Evolutionary conservation across 2,329 filamentous ascomycete genomes (phyloP), one percentile per base, ranked within the genome.

Genomic region (Cordyceps tenuipes): DNA sequence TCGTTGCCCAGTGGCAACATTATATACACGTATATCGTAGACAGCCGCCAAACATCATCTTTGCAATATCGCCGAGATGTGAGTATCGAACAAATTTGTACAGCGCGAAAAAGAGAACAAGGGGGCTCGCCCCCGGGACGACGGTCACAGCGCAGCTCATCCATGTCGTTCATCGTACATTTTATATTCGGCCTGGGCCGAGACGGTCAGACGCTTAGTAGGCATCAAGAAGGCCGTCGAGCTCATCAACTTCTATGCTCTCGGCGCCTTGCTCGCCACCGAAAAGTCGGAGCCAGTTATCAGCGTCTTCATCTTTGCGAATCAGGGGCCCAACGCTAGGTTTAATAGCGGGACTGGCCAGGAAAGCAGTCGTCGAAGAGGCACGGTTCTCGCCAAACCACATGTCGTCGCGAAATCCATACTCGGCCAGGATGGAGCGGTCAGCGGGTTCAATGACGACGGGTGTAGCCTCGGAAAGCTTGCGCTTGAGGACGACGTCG

Each of bases 231-330:
- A 97, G 82, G 67, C 89, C 85, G 69, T 97, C 93, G 26, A 97
- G 85, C 78, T 99, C 94, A 51, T 96, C 91, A 53, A 97, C 83
- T 72, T 95, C 91, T 66, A 97, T 87, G 64, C 86, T 89, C 76
- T 97, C 94, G 1, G 92, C 91, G 70, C 86, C 91, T 70, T 81
- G 81, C 68, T 88, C 87, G 75, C 84, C 83, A 66, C 84, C 73
- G 53, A 73, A 69, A 26, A 77, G 65, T 62, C 75, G 77, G 60
- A 78, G 65, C 64, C 76, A 76, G 64, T 65, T 70, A 51, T 75
- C 72, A 23, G 68, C 65, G 26, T 75, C 72, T 17, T 76, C 73
- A 17, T 75, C 73, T 65, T 74, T 75, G 55, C 71, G 69, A 53
- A 64, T 57, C 46, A 64, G 66, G 46, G 68, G 67, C 59, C 68